Evolutionary conservation across 768 basidiomycete genomes (phyloP).

Genomic region (Suillus decipiens): DNA sequence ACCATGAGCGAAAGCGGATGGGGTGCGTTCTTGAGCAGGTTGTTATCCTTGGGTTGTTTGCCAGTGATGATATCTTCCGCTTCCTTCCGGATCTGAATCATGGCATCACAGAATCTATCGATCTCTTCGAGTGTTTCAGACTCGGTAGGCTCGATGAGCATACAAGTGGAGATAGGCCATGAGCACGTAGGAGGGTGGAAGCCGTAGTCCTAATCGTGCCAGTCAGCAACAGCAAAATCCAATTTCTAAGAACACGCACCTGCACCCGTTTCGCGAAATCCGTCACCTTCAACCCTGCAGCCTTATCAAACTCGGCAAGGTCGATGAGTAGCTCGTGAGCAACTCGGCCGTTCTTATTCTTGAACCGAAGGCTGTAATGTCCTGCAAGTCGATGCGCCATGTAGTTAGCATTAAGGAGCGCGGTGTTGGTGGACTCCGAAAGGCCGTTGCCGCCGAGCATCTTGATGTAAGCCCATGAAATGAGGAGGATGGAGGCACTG

Average conservation of each 20-base stretch:
- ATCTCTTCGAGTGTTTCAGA: conserved; percentile 93
- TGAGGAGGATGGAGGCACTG: conserved; percentile 91
- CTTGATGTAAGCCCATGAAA: conserved; percentile 99
- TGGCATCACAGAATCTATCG: conserved; percentile 97
- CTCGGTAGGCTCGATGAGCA: conserved; percentile 98
- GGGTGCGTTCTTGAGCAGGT: conserved; percentile 91
- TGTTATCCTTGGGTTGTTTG: conserved; percentile 88
- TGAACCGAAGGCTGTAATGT: conserved; percentile 86
- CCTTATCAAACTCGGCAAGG: conserved; percentile 91
- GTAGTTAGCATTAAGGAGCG: conserved; percentile 95
- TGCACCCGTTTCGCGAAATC: conserved; percentile 98
- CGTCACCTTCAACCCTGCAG: conserved; percentile 85
- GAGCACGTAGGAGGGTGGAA: conserved; percentile 98
- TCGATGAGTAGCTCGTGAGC: conserved; percentile 97
- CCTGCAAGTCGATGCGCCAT: conserved; percentile 86
- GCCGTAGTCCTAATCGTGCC: conserved; percentile 69
- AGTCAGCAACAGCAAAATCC: neutral
- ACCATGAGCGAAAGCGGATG: conserved; percentile 80
- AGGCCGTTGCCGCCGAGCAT: conserved; percentile 98
- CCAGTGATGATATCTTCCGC: conserved; percentile 86
- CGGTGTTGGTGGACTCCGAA: conserved; percentile 79
- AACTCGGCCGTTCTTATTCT: conserved; percentile 87
- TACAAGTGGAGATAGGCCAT: conserved; percentile 96
- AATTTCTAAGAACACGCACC: conserved; percentile 41
- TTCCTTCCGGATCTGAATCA: conserved; percentile 94